Conservation (phyloP, 2,329 filamentous ascomycete species). For the Colletotrichum spinosum region DNA sequence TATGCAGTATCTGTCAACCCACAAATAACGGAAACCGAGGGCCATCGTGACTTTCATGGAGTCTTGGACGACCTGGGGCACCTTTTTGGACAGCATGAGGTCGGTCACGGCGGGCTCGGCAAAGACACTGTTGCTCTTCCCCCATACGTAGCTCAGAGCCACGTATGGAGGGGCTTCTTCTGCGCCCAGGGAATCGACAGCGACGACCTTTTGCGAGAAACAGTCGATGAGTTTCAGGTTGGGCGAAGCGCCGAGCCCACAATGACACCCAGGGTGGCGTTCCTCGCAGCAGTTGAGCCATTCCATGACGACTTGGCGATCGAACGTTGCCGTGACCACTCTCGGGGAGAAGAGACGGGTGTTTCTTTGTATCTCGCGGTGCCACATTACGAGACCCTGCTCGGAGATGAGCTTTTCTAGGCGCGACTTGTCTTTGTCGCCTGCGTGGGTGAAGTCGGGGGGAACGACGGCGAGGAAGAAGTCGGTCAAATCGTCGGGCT, state of each 20-base stretch:
- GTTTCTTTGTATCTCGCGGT: slow-evolving; percentile 10
- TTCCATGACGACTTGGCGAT: slow-evolving; percentile 11
- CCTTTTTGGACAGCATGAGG: not conserved
- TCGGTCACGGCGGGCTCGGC: slow-evolving; percentile 5
- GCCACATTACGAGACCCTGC: slow-evolving; percentile 24
- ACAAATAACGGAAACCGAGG: slow-evolving; percentile 42
- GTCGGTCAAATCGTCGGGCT: slow-evolving; percentile 17
- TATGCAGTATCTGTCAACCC: slow-evolving; percentile 45
- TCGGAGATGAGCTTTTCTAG: slow-evolving; percentile 5
- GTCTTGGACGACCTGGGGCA: slow-evolving; percentile 30
- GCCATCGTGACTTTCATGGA: slow-evolving; percentile 38
- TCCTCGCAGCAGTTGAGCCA: slow-evolving; percentile 19
- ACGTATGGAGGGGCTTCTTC: slow-evolving; percentile 11
- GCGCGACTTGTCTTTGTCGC: slow-evolving; percentile 14
- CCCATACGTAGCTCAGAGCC: slow-evolving; percentile 26
- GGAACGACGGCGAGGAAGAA: slow-evolving; percentile 23
- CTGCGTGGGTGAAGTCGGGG: slow-evolving; percentile 21
- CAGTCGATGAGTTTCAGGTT: slow-evolving; percentile 22
- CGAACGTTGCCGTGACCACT: slow-evolving; percentile 11
- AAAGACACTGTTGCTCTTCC: slow-evolving; percentile 9
- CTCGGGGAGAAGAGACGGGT: slow-evolving; percentile 14
- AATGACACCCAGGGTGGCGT: slow-evolving; percentile 6
- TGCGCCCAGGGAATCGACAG: slow-evolving; percentile 5
- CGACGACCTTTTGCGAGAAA: slow-evolving; percentile 4
- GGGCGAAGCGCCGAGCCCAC: slow-evolving; percentile 11